A percentile compares a stretch with the other conserved stretches of the same genome.
Conservation (phyloP, 176 grass and related monocot species). For the Ensete glaucum region DNA sequence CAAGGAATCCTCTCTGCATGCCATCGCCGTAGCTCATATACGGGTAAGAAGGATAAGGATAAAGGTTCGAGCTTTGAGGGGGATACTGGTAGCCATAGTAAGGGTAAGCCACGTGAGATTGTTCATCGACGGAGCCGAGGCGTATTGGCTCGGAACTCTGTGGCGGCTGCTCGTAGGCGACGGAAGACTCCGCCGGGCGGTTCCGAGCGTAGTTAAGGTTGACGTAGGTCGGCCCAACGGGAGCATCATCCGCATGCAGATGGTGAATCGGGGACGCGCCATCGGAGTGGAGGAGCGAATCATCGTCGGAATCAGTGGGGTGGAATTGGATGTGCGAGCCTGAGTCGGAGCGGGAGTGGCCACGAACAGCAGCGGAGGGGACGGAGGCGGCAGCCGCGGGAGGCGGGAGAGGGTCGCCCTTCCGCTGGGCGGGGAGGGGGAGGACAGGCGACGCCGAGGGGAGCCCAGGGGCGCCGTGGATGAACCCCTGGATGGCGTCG, state of each 20-base stretch:
- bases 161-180: constrained; percentile 19
- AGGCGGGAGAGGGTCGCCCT: constrained; percentile 47
- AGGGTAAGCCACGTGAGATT: not conserved
- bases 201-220: constrained; percentile 28
- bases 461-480: constrained; percentile 33
- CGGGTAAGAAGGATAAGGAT: constrained; percentile 25
- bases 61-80: constrained; percentile 21
- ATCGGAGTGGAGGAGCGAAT: constrained; percentile 1
- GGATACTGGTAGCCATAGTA: not conserved
- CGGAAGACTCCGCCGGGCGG: constrained; percentile 10
- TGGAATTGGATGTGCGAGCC: constrained; percentile 22
- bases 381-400: constrained; percentile 1
- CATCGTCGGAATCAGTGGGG: constrained; percentile 4
- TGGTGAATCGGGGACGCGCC: constrained; percentile 2
- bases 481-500: constrained; percentile 38
- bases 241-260: not conserved
- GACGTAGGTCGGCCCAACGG: constrained; percentile 13
- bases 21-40: constrained; percentile 17
- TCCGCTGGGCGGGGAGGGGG: constrained; percentile 47
- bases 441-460: constrained; percentile 38
- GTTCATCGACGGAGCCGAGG: constrained; percentile 4
- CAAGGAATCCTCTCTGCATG: constrained; percentile 12
- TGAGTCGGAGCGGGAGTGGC: constrained; percentile 14
- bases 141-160: not conserved
- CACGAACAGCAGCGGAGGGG: constrained; percentile 19